Evolutionary conservation across 208 protist genomes (phyloP), one percentile per base, ranked within the genome.

Genomic region (Leishmania martiniquensis): DNA sequence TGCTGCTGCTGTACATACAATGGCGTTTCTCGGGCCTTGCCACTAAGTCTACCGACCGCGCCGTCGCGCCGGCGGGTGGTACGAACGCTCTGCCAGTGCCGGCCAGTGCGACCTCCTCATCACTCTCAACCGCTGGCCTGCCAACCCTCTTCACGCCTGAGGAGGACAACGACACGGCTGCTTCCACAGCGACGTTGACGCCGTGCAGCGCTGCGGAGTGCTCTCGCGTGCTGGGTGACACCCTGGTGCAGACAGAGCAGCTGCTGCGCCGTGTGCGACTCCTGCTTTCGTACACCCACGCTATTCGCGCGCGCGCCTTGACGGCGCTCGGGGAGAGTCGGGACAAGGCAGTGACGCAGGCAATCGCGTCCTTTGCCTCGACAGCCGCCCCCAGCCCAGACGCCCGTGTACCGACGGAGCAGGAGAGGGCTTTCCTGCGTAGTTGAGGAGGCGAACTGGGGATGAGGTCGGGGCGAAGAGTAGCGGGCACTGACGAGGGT

Each of bases 1-100:
- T 83, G 75, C 25, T 83, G 47, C 70, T 83, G 39, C 75, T 83
- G 9, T 83, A 83, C 60, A 68, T 83, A 74, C 80, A 83, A 76
- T 83, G 69, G 59, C 76, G 60, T 55, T 76, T 83, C 49, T 52
- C 80, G 0, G 68, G 57, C 20, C 65, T 72, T 57, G n/a, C 57
- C 20, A 47, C 57, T 7, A 17, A 39, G 34, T 66, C 54, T n/a
- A 54, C 57, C 37, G 39, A 69, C 60, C 4, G 37, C 42, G 63
- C 32, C 37, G 62, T 37, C 22, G 47, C 39, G n/a, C 39, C 37
- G 20, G 37, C 39, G 39, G 63, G 63, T n/a, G 57, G 22, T 5
- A 70, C 39, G 39, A 54, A 47, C 59, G 34, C 20, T 12, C 1
- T 42, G 29, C 12, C 69, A n/a, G 57, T 20, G 65, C 17, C 72